Percentiles rank a stretch among this genome's conserved stretches.
Conservation (phyloP, 805 yeast species). For the Starmera dryadoides region DNA sequence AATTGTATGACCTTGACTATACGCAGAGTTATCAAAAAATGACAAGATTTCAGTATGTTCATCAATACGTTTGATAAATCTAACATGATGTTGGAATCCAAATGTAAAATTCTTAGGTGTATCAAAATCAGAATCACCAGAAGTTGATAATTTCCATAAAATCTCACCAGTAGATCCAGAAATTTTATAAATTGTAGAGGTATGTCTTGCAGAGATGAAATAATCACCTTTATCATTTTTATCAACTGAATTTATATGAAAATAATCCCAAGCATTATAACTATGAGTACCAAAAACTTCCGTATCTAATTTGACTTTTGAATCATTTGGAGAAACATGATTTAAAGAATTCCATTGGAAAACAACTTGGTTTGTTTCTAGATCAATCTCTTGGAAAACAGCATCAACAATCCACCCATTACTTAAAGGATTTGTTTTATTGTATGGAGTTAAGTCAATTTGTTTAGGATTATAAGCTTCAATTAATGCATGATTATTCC, state of each 20-base stretch:
- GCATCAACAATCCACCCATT: slow-evolving; percentile 31
- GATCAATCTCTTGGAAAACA: slow-evolving; percentile 27
- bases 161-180: slow-evolving; percentile 29
- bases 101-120: slow-evolving; percentile 12
- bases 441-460: slow-evolving; percentile 22
- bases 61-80: slow-evolving; percentile 9
- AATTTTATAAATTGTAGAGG: slow-evolving; percentile 27
- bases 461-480: slow-evolving; percentile 28
- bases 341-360: slow-evolving; percentile 23
- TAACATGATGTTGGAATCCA: slow-evolving; percentile 32
- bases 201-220: slow-evolving; percentile 28
- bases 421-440: slow-evolving; percentile 7
- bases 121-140: slow-evolving; percentile 22
- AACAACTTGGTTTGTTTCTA: slow-evolving; percentile 26
- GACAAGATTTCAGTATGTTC: slow-evolving; percentile 23
- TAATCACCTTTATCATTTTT: slow-evolving; percentile 28
- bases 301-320: slow-evolving; percentile 21
- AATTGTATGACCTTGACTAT: slow-evolving; percentile 24
- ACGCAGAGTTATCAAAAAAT: slow-evolving; percentile 31
- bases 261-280: slow-evolving; percentile 31
- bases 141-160: slow-evolving; percentile 23
- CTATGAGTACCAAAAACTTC: slow-evolving; percentile 29
- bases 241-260: slow-evolving; percentile 32
- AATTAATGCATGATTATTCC: slow-evolving; percentile 22
- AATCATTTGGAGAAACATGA: slow-evolving; percentile 26